A percentile compares a stretch with the other conserved stretches of the same genome.
These are phyloP conservation scores for Pseudotsuga menziesii DNA, from an alignment of 75 land plant genomes.

Conservation along the genomic window DNA sequence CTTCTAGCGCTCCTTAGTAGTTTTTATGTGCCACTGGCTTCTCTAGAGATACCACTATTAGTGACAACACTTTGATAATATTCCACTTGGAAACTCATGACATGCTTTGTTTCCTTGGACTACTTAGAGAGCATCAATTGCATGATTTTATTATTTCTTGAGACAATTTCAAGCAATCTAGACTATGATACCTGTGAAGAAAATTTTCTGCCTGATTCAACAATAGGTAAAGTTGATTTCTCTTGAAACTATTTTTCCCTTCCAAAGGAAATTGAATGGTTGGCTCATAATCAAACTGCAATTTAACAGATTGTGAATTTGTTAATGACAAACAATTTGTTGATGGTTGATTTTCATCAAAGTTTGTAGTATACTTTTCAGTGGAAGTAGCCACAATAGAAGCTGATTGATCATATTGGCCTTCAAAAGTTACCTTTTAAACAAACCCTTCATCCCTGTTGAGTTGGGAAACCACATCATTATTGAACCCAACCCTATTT, in stretches of 20 bases:
- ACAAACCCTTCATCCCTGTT: neutral
- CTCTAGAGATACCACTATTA: no score
- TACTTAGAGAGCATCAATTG: slow-evolving; percentile 16
- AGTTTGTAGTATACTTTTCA: neutral
- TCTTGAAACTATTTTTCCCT: neutral
- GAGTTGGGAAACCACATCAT: neutral
- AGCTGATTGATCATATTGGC: neutral
- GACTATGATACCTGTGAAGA: neutral
- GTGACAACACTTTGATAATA: no score
- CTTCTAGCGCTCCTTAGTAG: no score
- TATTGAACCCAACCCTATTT: slow-evolving; percentile 2
- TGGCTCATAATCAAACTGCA: neutral
- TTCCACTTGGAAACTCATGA: neutral
- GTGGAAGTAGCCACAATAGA: neutral
- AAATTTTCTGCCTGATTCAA: no score
- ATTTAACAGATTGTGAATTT: neutral
- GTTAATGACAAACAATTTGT: neutral
- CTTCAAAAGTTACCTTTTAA: neutral
- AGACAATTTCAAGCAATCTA: slow-evolving; percentile 12
- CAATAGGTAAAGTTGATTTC: no score
- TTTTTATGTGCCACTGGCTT: no score
- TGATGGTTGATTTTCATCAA: neutral
- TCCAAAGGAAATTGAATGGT: neutral
- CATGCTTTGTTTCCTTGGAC: neutral
- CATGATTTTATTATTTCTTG: slow-evolving; percentile 13